A percentile compares a stretch with the other conserved stretches of the same genome.
These are phyloP conservation scores for Takashimella tepidaria DNA, from an alignment of 1,284 basidiomycete genomes.

Conservation along the genomic window DNA sequence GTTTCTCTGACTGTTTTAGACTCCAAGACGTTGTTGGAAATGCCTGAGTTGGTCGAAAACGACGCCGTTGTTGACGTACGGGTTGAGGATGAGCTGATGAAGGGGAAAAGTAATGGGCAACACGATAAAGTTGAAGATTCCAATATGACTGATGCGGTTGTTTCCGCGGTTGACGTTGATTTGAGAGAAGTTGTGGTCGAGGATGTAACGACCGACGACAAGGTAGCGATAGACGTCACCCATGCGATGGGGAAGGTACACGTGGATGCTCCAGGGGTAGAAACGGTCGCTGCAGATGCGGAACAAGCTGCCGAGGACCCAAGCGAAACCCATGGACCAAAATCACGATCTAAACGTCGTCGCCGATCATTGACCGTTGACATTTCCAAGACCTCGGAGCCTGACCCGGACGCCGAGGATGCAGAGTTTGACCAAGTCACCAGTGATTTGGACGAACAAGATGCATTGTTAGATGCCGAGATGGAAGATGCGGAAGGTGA, in stretches of 20 bases:
- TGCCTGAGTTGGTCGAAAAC: not conserved
- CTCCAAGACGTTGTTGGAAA: not conserved
- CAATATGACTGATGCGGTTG: not conserved
- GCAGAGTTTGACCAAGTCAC: conserved; percentile 34
- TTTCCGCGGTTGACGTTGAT: not conserved
- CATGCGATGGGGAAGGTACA: too few species aligned
- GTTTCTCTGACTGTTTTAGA: not conserved
- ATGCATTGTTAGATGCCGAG: conserved; percentile 44
- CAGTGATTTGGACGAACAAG: conserved; percentile 35
- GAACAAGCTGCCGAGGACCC: not conserved
- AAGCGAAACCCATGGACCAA: not conserved
- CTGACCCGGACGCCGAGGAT: conserved; percentile 45
- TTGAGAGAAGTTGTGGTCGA: too few species aligned
- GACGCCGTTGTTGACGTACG: not conserved
- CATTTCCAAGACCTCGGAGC: conserved; percentile 13
- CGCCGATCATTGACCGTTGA: conserved; percentile 18
- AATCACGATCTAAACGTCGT: conserved; percentile 19
- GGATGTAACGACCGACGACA: too few species aligned
- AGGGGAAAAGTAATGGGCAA: not conserved
- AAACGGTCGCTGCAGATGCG: not conserved
- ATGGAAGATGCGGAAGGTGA: conserved; percentile 48
- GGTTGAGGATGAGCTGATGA: not conserved
- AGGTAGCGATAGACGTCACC: too few species aligned
- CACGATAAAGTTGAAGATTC: not conserved
- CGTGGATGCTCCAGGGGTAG: too few species aligned